Evolutionary conservation across 2,329 filamentous ascomycete species (phyloP).

Genomic region (Ophiostoma piceae): DNA sequence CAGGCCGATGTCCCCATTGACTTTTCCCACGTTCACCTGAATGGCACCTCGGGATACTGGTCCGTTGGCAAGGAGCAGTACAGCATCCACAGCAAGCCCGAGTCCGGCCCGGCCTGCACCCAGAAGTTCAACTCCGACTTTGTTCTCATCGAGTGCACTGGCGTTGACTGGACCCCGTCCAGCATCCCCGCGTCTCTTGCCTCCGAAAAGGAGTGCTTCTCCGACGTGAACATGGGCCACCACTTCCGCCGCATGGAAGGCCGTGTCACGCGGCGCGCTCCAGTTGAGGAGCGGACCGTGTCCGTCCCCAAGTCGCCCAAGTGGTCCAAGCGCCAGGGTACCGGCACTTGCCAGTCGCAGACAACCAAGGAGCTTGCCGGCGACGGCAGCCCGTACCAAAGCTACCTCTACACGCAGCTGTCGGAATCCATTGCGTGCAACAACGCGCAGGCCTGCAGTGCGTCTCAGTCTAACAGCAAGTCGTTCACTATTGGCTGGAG

Average conservation of each 20-base stretch:
- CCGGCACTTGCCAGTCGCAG: not conserved
- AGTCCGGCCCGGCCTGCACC: not conserved
- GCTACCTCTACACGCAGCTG: not conserved
- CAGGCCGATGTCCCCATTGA: not conserved
- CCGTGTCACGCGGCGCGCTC: not conserved
- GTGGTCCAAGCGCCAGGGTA: not conserved
- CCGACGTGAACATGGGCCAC: not conserved
- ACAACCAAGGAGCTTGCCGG: not conserved
- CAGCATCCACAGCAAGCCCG: not conserved
- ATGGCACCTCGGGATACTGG: slow-evolving; percentile 6
- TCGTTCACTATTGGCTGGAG: not conserved
- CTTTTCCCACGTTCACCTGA: not conserved
- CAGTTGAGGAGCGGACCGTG: not conserved
- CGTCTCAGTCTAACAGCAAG: not conserved
- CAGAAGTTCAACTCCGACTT: not conserved
- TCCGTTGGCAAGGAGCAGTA: not conserved
- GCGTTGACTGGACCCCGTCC: not conserved
- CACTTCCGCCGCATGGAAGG: not conserved
- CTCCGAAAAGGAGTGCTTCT: not conserved
- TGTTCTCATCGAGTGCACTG: not conserved
- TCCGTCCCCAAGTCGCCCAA: not conserved
- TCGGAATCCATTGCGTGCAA: not conserved
- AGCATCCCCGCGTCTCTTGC: not conserved
- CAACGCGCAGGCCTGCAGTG: not conserved
- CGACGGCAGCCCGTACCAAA: not conserved